phyloP scores from a whole-genome alignment of 331 rosid species.

The Ulmus americana region DNA sequence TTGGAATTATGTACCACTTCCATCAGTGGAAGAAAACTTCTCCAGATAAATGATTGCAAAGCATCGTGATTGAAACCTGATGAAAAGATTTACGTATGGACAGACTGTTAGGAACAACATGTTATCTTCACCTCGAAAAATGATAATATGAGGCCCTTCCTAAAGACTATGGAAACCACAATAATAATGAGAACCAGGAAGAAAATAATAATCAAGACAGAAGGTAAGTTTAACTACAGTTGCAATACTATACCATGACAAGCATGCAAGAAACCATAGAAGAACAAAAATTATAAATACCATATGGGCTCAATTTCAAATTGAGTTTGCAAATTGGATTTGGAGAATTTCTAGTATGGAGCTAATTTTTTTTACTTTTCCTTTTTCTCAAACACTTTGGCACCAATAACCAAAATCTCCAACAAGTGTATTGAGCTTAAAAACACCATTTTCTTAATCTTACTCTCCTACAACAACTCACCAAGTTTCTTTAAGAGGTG shows the following conservation, averaged over 20 bases:
- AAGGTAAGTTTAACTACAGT: neutral
- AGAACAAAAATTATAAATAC: neutral
- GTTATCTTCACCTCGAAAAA: conserved; percentile 2
- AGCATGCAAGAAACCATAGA: neutral
- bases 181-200: neutral
- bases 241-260: neutral
- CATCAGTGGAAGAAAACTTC: conserved; percentile 66
- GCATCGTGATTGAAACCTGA: conserved; percentile 44
- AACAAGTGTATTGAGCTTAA: neutral
- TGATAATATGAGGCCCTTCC: neutral
- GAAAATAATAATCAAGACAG: neutral
- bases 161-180: neutral
- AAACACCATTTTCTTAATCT: conserved; percentile 2
- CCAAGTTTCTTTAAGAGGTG: conserved; percentile 67
- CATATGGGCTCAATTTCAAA: too few species aligned
- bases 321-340: too few species aligned
- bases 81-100: conserved; percentile 9
- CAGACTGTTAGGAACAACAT: conserved; percentile 2
- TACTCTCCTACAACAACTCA: conserved; percentile 23
- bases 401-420: neutral
- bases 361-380: neutral
- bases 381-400: neutral
- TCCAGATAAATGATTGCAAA: conserved; percentile 44
- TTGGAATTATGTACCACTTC: conserved; percentile 35
- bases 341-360: too few species aligned